Conservation (phyloP, 768 basidiomycete genomes). For the Tylopilus intermedius region DNA sequence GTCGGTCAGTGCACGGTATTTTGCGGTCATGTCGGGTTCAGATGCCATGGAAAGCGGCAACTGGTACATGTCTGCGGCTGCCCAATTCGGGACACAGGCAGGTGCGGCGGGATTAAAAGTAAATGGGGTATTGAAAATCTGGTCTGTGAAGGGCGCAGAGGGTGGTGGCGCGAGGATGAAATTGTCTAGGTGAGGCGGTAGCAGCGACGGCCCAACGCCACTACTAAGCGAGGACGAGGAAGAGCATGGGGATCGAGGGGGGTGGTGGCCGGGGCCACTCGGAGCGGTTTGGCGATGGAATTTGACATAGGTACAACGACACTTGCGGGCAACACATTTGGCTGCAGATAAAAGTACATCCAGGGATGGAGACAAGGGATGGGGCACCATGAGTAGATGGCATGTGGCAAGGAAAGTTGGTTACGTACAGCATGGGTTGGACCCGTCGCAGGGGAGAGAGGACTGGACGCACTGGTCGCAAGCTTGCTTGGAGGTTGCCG, state of each 20-base stretch:
- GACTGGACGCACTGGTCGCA: constrained; percentile 82
- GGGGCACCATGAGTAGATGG: not conserved
- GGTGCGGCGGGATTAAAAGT: constrained; percentile 23
- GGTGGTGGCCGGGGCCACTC: constrained; percentile 62
- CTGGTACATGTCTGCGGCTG: constrained; percentile 19
- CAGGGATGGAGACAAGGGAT: not conserved
- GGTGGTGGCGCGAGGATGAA: constrained; percentile 40
- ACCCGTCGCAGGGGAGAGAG: constrained; percentile 72
- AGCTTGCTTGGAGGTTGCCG: constrained; percentile 75
- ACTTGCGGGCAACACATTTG: constrained; percentile 69
- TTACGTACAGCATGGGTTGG: constrained; percentile 69
- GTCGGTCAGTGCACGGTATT: constrained; percentile 47
- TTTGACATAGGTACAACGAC: constrained; percentile 74
- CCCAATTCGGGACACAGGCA: constrained; percentile 15
- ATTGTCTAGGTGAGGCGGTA: constrained; percentile 36
- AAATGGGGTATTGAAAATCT: constrained; percentile 31
- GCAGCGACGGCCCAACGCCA: constrained; percentile 12
- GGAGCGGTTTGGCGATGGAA: constrained; percentile 81
- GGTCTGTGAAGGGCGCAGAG: constrained; percentile 23
- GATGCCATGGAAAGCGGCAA: constrained; percentile 17
- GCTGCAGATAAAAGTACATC: constrained; percentile 35
- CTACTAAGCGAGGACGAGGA: constrained; percentile 26
- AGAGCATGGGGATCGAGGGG: constrained; percentile 33
- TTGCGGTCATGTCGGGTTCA: constrained; percentile 40
- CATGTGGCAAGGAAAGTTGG: not conserved